phyloP scores from a whole-genome alignment of 768 basidiomycete species.

The Tulasnella sp. region DNA sequence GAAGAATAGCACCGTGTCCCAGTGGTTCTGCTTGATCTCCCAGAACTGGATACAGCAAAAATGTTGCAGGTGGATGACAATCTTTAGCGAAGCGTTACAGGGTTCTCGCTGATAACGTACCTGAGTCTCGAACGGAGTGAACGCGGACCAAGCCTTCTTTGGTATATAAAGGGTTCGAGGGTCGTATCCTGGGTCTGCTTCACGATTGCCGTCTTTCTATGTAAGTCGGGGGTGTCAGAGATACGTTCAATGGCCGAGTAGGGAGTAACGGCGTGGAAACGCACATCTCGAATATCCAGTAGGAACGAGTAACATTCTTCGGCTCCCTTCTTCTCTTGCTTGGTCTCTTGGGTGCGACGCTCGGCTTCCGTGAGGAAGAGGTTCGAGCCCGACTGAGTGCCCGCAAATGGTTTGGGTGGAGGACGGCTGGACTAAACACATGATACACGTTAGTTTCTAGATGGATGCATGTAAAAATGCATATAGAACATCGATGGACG shows the following conservation, averaged over 20 bases:
- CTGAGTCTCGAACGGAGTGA: constrained; percentile 95
- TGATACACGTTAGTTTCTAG: too few species aligned
- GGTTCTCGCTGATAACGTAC: constrained; percentile 27
- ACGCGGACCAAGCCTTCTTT: constrained; percentile 57
- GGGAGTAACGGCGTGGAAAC: constrained; percentile 21
- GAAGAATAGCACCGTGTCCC: constrained; percentile 93
- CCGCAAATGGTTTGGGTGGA: constrained; percentile 19
- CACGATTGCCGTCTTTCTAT: constrained; percentile 76
- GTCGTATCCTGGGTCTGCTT: constrained; percentile 81
- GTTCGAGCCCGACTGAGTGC: constrained; percentile 19
- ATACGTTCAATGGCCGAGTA: neutral
- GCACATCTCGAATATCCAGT: constrained; percentile 57
- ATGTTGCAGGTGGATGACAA: neutral
- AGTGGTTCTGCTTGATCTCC: constrained; percentile 95
- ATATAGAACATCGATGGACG: too few species aligned
- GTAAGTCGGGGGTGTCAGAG: constrained; percentile 7
- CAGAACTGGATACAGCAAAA: constrained; percentile 26
- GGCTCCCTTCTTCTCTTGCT: constrained; percentile 67
- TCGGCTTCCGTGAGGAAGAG: constrained; percentile 77
- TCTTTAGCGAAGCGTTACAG: too few species aligned
- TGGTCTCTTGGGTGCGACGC: constrained; percentile 59
- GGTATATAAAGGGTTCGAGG: constrained; percentile 82
- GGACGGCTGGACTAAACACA: constrained; percentile 17
- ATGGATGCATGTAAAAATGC: too few species aligned
- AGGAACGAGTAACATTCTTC: constrained; percentile 75